phyloP scores from a whole-genome alignment of 177 flowering plant species.

The Vitis hybrid region DNA sequence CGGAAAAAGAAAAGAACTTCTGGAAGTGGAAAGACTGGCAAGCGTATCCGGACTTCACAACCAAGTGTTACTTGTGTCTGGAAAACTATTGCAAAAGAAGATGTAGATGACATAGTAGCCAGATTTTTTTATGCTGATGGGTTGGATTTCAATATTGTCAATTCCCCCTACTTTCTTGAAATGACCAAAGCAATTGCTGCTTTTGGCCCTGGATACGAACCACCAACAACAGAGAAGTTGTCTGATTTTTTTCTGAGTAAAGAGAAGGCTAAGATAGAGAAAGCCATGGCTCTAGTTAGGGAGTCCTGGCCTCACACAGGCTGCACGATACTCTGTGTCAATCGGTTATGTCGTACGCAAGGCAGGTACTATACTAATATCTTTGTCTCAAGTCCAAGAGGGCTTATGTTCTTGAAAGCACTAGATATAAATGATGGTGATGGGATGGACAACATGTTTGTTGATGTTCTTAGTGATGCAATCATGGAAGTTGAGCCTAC shows the following conservation, averaged over 20 bases:
- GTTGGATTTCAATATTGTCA: constrained; percentile 22
- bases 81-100: constrained; percentile 31
- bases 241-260: constrained; percentile 24
- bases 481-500: constrained; percentile 32
- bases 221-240: constrained; percentile 28
- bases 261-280: constrained; percentile 39
- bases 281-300: constrained; percentile 24
- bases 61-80: constrained; percentile 8
- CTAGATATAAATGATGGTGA: constrained; percentile 22
- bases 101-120: constrained; percentile 38
- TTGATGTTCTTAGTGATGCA: constrained; percentile 18
- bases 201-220: constrained; percentile 41
- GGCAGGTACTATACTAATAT: constrained; percentile 21
- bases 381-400: constrained; percentile 34
- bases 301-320: constrained; percentile 43
- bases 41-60: constrained; percentile 23
- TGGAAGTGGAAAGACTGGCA: constrained; percentile 24
- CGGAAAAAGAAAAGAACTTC: constrained; percentile 32
- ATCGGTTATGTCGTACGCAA: constrained; percentile 14
- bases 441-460: constrained; percentile 21
- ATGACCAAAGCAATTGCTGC: constrained; percentile 36
- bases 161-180: constrained; percentile 38
- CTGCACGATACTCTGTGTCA: constrained; percentile 31
- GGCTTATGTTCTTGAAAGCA: constrained; percentile 31
- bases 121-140: constrained; percentile 41